These are phyloP conservation scores for Fusarium napiforme DNA, from an alignment of 2,329 filamentous ascomycete genomes.

Conservation along the genomic window DNA sequence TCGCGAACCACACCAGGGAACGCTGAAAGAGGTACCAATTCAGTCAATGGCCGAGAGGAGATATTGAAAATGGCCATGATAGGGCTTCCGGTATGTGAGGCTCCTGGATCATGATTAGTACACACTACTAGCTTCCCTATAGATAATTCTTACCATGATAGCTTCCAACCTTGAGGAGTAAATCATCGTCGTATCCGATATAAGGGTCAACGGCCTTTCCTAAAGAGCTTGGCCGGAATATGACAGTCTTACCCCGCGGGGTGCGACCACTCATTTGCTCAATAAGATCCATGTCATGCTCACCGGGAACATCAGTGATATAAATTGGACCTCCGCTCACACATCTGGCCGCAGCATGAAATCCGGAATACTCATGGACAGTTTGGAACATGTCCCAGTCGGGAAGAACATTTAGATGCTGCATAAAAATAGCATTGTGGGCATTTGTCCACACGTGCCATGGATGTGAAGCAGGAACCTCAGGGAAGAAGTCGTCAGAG, in stretches of 20 bases:
- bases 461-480: slow-evolving; percentile 81
- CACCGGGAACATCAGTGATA: slow-evolving; percentile 88
- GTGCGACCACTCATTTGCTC: slow-evolving; percentile 83
- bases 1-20: slow-evolving; percentile 76
- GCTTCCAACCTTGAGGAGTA: slow-evolving; percentile 80
- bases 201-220: slow-evolving; percentile 81
- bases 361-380: slow-evolving; percentile 74
- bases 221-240: slow-evolving; percentile 80
- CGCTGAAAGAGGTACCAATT: slow-evolving; percentile 74
- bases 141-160: slow-evolving; percentile 72
- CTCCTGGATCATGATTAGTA: slow-evolving; percentile 48
- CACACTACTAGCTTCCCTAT: too few relatives aligned
- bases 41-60: slow-evolving; percentile 68
- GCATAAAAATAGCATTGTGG: slow-evolving; percentile 84
- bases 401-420: slow-evolving; percentile 86
- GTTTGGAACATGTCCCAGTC: slow-evolving; percentile 83
- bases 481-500: slow-evolving; percentile 92
- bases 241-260: slow-evolving; percentile 76
- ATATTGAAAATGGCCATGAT: slow-evolving; percentile 91
- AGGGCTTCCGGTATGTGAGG: slow-evolving; percentile 73
- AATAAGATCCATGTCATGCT: slow-evolving; percentile 81
- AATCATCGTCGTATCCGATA: slow-evolving; percentile 76
- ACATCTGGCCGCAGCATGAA: slow-evolving; percentile 90
- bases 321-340: slow-evolving; percentile 93
- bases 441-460: slow-evolving; percentile 98